Percentiles rank a stretch among this genome's conserved stretches.
phyloP scores from a whole-genome alignment of 495 filamentous ascomycete species.

The Penicillium turbatum region DNA sequence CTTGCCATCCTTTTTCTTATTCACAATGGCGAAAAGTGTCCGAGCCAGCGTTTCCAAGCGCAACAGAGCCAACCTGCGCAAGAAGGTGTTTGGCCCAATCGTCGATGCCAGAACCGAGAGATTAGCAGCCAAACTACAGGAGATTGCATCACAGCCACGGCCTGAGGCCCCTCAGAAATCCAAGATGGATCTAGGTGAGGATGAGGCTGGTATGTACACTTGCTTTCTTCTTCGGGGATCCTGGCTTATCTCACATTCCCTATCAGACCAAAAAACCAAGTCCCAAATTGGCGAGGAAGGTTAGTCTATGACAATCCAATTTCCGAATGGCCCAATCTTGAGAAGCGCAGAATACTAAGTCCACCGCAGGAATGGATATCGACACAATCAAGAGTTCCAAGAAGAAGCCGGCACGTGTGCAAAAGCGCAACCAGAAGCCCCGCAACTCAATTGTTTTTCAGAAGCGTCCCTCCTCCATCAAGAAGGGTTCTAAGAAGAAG shows the following conservation, averaged over 20 bases:
- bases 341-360: conserved; percentile 9
- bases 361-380: conserved; percentile 39
- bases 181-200: conserved; percentile 16
- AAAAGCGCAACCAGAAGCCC: conserved; percentile 40
- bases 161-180: conserved; percentile 23
- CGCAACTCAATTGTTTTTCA: conserved; percentile 45
- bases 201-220: conserved; percentile 28
- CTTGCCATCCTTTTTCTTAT: background rate
- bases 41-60: conserved; percentile 70
- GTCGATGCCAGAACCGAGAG: conserved; percentile 71
- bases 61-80: conserved; percentile 71
- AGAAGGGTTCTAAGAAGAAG: conserved; percentile 31
- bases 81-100: conserved; percentile 72
- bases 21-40: conserved; percentile 76
- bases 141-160: conserved; percentile 64
- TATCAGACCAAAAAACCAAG: conserved; percentile 17
- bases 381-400: conserved; percentile 23
- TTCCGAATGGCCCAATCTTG: background rate
- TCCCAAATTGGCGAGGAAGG: conserved; percentile 19
- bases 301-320: conserved; percentile 8
- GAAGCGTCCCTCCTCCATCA: conserved; percentile 24
- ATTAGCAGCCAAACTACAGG: conserved; percentile 73
- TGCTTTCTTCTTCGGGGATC: background rate
- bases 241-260: background rate
- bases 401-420: conserved; percentile 30